These are phyloP conservation scores for Dendryphion nanum DNA, from an alignment of 2,329 filamentous ascomycete species.

Conservation along the genomic window DNA sequence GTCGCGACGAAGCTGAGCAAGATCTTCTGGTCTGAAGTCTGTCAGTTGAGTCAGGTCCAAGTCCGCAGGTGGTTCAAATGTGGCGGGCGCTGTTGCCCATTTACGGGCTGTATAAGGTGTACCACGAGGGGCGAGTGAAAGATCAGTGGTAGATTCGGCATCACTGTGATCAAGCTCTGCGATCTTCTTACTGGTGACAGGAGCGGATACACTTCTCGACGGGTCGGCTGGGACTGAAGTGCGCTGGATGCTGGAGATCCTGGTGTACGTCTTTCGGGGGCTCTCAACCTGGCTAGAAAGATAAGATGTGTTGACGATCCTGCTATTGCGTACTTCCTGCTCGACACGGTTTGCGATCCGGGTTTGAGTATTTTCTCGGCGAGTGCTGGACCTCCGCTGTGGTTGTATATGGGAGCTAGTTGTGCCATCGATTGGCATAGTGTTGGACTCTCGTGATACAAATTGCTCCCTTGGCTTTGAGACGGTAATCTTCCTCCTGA, in stretches of 20 bases:
- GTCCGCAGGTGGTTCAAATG: conserved; percentile 28
- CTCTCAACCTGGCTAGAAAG: conserved; percentile 16
- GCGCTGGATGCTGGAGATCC: conserved; percentile 15
- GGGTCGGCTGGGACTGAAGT: conserved; percentile 14
- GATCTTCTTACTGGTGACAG: conserved; percentile 19
- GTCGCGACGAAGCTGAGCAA: conserved; percentile 54
- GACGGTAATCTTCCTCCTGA: conserved; percentile 34
- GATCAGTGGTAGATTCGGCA: conserved; percentile 40
- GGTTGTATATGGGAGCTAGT: conserved; percentile 2
- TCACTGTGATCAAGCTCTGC: conserved; percentile 27
- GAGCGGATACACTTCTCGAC: conserved; percentile 32
- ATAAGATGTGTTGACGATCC: conserved; percentile 14
- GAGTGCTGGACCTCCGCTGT: conserved; percentile 26
- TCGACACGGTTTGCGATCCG: conserved; percentile 34
- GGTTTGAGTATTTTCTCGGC: conserved; percentile 30
- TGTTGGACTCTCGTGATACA: conserved; percentile 22
- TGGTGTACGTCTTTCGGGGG: conserved; percentile 25
- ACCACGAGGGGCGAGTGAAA: conserved; percentile 35
- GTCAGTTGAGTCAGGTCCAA: conserved; percentile 53
- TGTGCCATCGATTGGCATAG: too few species aligned
- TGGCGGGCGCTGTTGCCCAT: conserved; percentile 11
- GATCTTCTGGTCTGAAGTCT: conserved; percentile 52
- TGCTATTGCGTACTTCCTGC: conserved; percentile 35
- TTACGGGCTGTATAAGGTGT: conserved; percentile 28
- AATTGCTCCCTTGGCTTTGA: conserved; percentile 28